Evolutionary conservation across 352 stramenopile genomes (phyloP), one percentile per base, ranked within the genome.

Genomic region (Globisporangium sylvaticum): DNA sequence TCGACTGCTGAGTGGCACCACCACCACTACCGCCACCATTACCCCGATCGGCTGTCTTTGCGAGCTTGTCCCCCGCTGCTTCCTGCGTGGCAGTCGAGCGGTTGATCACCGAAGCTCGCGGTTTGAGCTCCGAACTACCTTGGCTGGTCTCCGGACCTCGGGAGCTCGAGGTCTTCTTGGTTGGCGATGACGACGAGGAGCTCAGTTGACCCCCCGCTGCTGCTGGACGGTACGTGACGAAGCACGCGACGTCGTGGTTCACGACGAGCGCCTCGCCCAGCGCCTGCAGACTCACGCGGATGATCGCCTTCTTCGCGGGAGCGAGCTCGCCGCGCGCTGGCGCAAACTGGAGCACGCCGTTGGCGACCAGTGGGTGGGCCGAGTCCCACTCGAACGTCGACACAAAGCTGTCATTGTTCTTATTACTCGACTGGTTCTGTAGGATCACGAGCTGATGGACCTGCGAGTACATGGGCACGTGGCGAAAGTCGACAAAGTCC

Each of bases 241-340:
- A 77, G 42, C 84, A 93, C 24, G 77, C 72, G 34, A 95, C 67
- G 55, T 89, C 72, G 44, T 95, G 83, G 65, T 92, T 87, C 10
- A 95, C 60, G 1, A 93, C 79, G 1, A 91, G 12, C 3, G 73
- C 62, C 27, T 88, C 72, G n/a, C 75, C 65, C 34, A 66, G 55
- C 0, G 81, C 71, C 18, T 64, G 67, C n/a, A 93, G 22, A 14
- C 63, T 83, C 32, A 91, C 75, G 4, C 82, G 80, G 29, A 93
- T 73, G 5, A 93, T 68, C 18, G 60, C 31, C 29, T 89, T 78
- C 34, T 92, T 73, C 4, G 76, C 79, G 29, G 79, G 72, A 0
- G 44, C 55, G 39, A 93, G 68, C 53, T 89, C 74, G 0, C 87
- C 87, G 22, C 66, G 69, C 27, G 71, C 69, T 1, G 87, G 87